Evolutionary conservation across 805 yeast species (phyloP), one percentile per base, ranked within the genome.

Genomic region (Pichia ethanolica): DNA sequence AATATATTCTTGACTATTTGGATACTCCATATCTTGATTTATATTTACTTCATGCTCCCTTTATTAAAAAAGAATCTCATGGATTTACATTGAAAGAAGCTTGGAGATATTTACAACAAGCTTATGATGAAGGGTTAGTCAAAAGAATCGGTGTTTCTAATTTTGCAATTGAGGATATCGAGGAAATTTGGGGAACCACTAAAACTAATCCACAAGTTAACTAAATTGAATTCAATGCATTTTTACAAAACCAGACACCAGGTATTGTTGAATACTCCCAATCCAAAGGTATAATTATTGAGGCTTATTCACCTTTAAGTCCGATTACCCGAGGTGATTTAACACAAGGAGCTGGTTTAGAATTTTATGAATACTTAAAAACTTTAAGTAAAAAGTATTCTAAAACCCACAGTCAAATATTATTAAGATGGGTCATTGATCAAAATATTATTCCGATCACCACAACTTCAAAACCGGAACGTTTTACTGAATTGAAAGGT

Each of bases 141-240:
- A 75, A 76, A 55, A 71, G 77, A 55, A 81, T 85, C 53, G 91
- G 91, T 12, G 80, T 81, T 20, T 82, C 89, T 14, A 85, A 85
- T 63, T 83, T 81, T 56, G 66, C 77, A 20, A 70, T 70, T n/a
- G 68, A 64, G 6, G 76, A 79, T 55, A 59, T 83, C 46, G 67
- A 82, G 53, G 63, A 56, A 30, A 63, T 78, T 20, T 59, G 75
- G 42, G 59, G 64, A 26, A 62, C 62, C 41, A 75, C 80, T 8
- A 67, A 70, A 37, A 62, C 62, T 45, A 71, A 69, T 52, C 88
- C 88, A 5, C 72, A 68, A 51, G 80, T 83, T 34, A 76, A 83
- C 59, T 90, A 85, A 64, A 79, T 85, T 53, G 90, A 84, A 60
- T 81, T 72, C 69, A 82, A 75, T 60, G 82, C 88, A 1, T 79